A percentile compares a stretch with the other conserved stretches of the same genome.
These are phyloP conservation scores for Medicago arabica DNA, from an alignment of 306 rosid species.

Conservation along the genomic window DNA sequence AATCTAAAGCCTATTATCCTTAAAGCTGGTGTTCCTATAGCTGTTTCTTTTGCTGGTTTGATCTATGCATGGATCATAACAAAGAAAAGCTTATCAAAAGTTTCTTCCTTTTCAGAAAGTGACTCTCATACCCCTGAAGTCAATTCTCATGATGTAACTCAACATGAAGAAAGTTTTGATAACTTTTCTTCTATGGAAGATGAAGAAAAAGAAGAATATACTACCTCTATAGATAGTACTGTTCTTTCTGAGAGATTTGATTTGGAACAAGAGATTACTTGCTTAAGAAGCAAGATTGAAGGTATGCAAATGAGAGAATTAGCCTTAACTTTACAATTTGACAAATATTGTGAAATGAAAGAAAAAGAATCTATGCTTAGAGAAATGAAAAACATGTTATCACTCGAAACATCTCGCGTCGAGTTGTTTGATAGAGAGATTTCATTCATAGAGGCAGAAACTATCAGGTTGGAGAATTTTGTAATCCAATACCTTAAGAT, in stretches of 20 bases:
- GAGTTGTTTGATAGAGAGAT: slow-evolving; percentile 66
- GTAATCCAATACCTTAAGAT: slow-evolving; percentile 46
- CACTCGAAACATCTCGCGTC: slow-evolving; percentile 51
- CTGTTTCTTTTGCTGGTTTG: slow-evolving; percentile 66
- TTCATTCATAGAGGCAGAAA: slow-evolving; percentile 54
- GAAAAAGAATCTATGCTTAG: slow-evolving; percentile 56
- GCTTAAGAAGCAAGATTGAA: slow-evolving; percentile 56
- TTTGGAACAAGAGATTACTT: slow-evolving; percentile 50
- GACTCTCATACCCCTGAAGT: slow-evolving; percentile 24
- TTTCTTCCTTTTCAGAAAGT: slow-evolving; percentile 30
- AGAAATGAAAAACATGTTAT: slow-evolving; percentile 55
- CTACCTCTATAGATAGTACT: background rate
- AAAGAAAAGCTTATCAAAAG: slow-evolving; percentile 46
- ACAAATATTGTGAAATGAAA: slow-evolving; percentile 60
- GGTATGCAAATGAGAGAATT: slow-evolving; percentile 59
- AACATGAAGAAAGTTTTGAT: slow-evolving; percentile 44
- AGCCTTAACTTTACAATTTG: slow-evolving; percentile 57
- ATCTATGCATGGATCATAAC: slow-evolving; percentile 60
- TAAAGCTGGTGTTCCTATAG: slow-evolving; percentile 76
- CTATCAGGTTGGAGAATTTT: slow-evolving; percentile 51
- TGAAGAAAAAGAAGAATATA: slow-evolving; percentile 30
- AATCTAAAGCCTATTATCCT: slow-evolving; percentile 52
- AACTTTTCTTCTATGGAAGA: slow-evolving; percentile 36
- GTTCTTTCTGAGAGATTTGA: slow-evolving; percentile 20
- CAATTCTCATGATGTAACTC: slow-evolving; percentile 35